Evolutionary conservation across 176 grass and related monocot genomes (phyloP).

Genomic region (Chloris gayana): DNA sequence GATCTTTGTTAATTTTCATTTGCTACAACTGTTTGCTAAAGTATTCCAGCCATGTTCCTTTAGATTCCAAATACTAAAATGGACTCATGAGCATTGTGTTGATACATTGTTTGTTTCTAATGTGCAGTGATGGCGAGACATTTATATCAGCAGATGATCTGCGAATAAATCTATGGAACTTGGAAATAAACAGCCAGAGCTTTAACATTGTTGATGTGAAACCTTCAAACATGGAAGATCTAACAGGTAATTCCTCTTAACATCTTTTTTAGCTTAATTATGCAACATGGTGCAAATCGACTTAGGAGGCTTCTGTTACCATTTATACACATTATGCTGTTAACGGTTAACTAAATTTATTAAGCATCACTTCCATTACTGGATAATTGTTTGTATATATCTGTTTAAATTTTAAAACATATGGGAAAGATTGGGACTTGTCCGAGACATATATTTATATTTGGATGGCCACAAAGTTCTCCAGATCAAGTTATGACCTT

Average conservation of each 20-base stretch:
- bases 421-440: slow-evolving; percentile 2
- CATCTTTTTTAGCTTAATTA: not conserved
- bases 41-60: not conserved
- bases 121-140: slow-evolving; percentile 87
- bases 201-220: slow-evolving; percentile 99
- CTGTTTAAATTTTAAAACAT: too few relatives aligned
- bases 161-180: slow-evolving; percentile 93
- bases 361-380: not conserved
- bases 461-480: not conserved
- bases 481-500: not conserved
- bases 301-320: too few relatives aligned
- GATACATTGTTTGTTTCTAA: slow-evolving; percentile 44
- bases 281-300: not conserved
- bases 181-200: slow-evolving; percentile 95
- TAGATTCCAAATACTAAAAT: slow-evolving; percentile 4
- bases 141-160: slow-evolving; percentile 98
- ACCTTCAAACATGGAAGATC: slow-evolving; percentile 96
- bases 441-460: not conserved
- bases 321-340: not conserved
- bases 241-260: slow-evolving; percentile 66
- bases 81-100: slow-evolving; percentile 23
- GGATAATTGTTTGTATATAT: not conserved
- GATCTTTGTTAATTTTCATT: slow-evolving; percentile 6
- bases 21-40: not conserved
- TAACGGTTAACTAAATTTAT: not conserved